Base-by-base conservation (phyloP, 495 filamentous ascomycete species). In the Penicillium dipodomyicola region DNA sequence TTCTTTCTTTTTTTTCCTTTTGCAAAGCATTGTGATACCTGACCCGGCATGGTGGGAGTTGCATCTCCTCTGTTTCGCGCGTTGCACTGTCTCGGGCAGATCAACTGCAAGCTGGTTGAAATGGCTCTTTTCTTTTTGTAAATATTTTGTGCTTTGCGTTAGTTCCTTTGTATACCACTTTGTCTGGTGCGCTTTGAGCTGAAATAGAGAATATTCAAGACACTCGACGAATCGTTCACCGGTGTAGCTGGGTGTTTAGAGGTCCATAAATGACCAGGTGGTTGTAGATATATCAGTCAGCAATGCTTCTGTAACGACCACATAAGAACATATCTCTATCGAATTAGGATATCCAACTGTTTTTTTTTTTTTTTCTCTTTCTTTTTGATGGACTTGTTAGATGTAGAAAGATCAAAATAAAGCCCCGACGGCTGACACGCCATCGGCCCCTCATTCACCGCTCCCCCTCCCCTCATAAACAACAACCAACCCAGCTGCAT, bases 11-110 rank as follows among this genome's bases (percentile, higher is more conserved):
- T 48, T 52, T 12, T 11, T 56, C 54, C 49, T 54, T 33, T 11
- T 60, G 57, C 52, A 56, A 61, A 65, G 55, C 63, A 63, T 67
- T 62, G 59, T 69, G 65, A 68, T 66, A 67, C 61, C 63, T 64
- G 59, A 56, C 57, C 53, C 37, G 51, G 65, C 58, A 66, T 68
- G 59, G 53, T 61, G 63, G 63, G 60, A 65, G 63, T 67, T 67
- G 65, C 60, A 58, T 65, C 60, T 61, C 61, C 54, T 65, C 57
- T 56, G 45, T 41, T 49, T 52, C 12, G 32, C n/a, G 50, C 20
- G 22, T 52, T 52, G 39, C n/a, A 52, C 50, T 41, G 33, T 57
- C 33, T 54, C 39, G 52, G 15, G n/a, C 44, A 46, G 50, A 44
- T 56, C 57, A 49, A 54, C 37, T 22, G 54, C 52, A 46, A 45